phyloP scores from a whole-genome alignment of 495 filamentous ascomycete genomes.

The Podospora conica region DNA sequence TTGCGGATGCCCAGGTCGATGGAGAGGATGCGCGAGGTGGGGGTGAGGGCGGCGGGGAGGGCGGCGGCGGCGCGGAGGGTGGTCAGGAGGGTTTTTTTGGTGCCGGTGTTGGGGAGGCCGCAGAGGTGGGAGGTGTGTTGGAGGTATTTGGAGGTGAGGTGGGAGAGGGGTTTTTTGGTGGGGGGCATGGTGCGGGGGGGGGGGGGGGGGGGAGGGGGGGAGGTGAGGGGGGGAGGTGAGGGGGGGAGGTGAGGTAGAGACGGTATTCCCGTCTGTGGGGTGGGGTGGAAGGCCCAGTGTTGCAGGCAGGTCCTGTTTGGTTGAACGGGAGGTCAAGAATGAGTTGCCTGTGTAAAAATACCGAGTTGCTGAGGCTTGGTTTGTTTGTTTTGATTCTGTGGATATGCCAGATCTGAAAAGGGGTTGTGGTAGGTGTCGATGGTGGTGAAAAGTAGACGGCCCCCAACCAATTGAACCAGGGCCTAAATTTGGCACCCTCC shows the following conservation, averaged over 20 bases:
- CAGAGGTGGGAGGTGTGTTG: constrained; percentile 1
- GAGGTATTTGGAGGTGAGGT: background rate
- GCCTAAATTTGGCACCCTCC: background rate
- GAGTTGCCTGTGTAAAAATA: too few species aligned
- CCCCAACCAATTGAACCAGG: background rate
- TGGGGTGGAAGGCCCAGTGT: background rate
- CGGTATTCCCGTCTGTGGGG: too few species aligned
- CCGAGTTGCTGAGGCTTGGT: too few species aligned
- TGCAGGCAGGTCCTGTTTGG: background rate
- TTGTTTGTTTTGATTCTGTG: background rate
- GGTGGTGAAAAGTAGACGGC: background rate
- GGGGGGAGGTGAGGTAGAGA: background rate
- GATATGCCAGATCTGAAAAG: background rate
- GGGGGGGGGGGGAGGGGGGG: background rate
- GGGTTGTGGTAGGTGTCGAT: background rate
- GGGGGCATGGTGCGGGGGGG: background rate
- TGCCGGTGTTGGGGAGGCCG: constrained; percentile 20
- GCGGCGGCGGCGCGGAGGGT: constrained; percentile 20
- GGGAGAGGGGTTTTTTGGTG: background rate
- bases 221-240: background rate
- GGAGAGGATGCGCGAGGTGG: constrained; percentile 51
- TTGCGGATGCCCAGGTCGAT: constrained; percentile 87
- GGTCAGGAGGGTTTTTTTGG: constrained; percentile 12
- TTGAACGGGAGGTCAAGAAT: too few species aligned
- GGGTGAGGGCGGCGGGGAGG: constrained; percentile 11